Evolutionary conservation across 2,329 filamentous ascomycete genomes (phyloP).

Genomic region (Reticulascus tulasneorum): DNA sequence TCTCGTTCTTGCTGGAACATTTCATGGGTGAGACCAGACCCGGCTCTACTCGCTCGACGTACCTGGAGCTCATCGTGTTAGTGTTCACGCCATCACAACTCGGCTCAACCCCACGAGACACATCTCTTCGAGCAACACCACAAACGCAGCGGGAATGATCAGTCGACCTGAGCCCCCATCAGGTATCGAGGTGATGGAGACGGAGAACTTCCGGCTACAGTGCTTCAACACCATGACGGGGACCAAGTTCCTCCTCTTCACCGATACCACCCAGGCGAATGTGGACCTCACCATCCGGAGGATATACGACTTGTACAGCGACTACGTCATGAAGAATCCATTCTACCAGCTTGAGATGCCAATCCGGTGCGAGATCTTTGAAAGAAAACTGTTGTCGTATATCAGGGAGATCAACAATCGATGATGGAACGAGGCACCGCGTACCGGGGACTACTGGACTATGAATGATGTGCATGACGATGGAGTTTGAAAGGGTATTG

Average conservation of each 20-base stretch:
- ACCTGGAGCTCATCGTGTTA: slow-evolving; percentile 24
- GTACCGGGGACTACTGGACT: neutral
- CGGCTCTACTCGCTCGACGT: slow-evolving; percentile 17
- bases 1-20: slow-evolving; percentile 92
- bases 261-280: slow-evolving; percentile 81
- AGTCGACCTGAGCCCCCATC: slow-evolving; percentile 61
- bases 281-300: slow-evolving; percentile 78
- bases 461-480: slow-evolving; percentile 1
- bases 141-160: slow-evolving; percentile 24
- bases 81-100: slow-evolving; percentile 66
- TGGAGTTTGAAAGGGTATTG: slow-evolving; percentile 12
- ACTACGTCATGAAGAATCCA: slow-evolving; percentile 99
- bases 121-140: slow-evolving; percentile 29
- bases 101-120: slow-evolving; percentile 55
- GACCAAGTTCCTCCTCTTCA: slow-evolving; percentile 93
- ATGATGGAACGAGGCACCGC: slow-evolving; percentile 19
- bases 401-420: slow-evolving; percentile 68
- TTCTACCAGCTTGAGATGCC: slow-evolving; percentile 99
- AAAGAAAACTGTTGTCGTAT: slow-evolving; percentile 77
- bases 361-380: slow-evolving; percentile 90
- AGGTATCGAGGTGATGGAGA: slow-evolving; percentile 89
- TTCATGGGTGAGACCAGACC: slow-evolving; percentile 71
- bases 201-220: slow-evolving; percentile 89
- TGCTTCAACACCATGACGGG: slow-evolving; percentile 95
- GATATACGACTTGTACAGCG: slow-evolving; percentile 91